These are phyloP conservation scores for Trichocladium antarcticum DNA, from an alignment of 495 filamentous ascomycete species.

Conservation along the genomic window DNA sequence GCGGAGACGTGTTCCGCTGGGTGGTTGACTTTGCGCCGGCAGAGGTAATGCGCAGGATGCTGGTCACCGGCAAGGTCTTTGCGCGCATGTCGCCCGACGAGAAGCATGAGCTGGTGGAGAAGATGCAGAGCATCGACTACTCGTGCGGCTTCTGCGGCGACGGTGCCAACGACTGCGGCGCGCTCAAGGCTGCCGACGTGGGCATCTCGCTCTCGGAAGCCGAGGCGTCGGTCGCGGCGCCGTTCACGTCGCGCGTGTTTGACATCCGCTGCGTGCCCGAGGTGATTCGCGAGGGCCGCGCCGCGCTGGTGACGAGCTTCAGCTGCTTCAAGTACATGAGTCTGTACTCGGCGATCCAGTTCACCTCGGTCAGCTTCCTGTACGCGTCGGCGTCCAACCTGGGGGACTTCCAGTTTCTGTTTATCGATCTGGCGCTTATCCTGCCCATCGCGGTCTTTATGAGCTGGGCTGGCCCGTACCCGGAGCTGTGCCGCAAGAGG, in stretches of 20 bases:
- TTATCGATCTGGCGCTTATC: slow-evolving; percentile 87
- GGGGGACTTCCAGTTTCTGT: slow-evolving; percentile 96
- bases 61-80: slow-evolving; percentile 86
- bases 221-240: slow-evolving; percentile 93
- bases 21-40: slow-evolving; percentile 79
- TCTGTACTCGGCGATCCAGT: slow-evolving; percentile 96
- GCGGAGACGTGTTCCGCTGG: slow-evolving; percentile 93
- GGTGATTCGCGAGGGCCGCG: slow-evolving; percentile 89
- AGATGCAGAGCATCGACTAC: slow-evolving; percentile 92
- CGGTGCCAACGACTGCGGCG: slow-evolving; percentile 96
- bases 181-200: slow-evolving; percentile 93
- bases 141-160: slow-evolving; percentile 96
- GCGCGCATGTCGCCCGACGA: slow-evolving; percentile 98
- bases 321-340: slow-evolving; percentile 99
- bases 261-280: slow-evolving; percentile 95
- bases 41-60: slow-evolving; percentile 67
- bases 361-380: slow-evolving; percentile 95
- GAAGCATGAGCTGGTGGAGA: slow-evolving; percentile 96
- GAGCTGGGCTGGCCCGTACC: slow-evolving; percentile 87
- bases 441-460: slow-evolving; percentile 97
- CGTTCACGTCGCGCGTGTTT: slow-evolving; percentile 91
- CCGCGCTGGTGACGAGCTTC: slow-evolving; percentile 92
- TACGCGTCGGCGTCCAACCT: slow-evolving; percentile 94
- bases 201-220: slow-evolving; percentile 98
- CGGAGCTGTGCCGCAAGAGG: slow-evolving; percentile 65